Base-by-base conservation (phyloP, 306 rosid species). In the Carpinus viminea region DNA sequence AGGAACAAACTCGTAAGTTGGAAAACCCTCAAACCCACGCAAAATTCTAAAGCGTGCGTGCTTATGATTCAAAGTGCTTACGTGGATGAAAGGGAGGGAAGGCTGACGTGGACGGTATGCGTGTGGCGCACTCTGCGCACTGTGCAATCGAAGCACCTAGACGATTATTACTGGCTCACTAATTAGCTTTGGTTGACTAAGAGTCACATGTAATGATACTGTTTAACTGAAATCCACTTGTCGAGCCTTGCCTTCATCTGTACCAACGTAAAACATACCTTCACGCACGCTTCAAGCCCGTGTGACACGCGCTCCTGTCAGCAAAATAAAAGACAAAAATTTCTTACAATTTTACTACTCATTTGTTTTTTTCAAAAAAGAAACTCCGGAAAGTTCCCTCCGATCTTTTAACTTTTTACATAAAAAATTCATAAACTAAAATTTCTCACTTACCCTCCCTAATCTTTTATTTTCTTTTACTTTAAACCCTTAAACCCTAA, bases 21-120 rank as follows among this genome's bases (percentile, higher is more conserved):
- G 51, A 36, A 74, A 50, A 61, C 72, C 82, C 72, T 48, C 53
- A 71, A 72, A 78, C 64, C 73, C 73, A 71, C 62, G 72, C 65
- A 78, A 80, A 45, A 11, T 18, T 46, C 21, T 3, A 48, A 8
- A 52, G 54, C 51, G 56, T 77, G 74, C n/a, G 66, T 9, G 26
- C 57, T 15, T 0, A 28, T n/a, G 51, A 48, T 71, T 69, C 2
- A 48, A 20, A 2, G 34, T 41, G 72, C 16, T 41, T 45, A 41
- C 28, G 72, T 68, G 72, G 72, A 68, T 8, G 4, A 8, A 38
- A 41, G 2, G 3, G 18, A 41, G 1, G 5, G 2, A 45, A 13
- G 2, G 18, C 4, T 31, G 72, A 59, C 76, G 76, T 78, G 82
- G 76, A n/a, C 2, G 51, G 11, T 57, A 8, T 17, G 61, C 15